Conservation (phyloP, 2,329 filamentous ascomycete species). For the Cordyceps cicadae region DNA sequence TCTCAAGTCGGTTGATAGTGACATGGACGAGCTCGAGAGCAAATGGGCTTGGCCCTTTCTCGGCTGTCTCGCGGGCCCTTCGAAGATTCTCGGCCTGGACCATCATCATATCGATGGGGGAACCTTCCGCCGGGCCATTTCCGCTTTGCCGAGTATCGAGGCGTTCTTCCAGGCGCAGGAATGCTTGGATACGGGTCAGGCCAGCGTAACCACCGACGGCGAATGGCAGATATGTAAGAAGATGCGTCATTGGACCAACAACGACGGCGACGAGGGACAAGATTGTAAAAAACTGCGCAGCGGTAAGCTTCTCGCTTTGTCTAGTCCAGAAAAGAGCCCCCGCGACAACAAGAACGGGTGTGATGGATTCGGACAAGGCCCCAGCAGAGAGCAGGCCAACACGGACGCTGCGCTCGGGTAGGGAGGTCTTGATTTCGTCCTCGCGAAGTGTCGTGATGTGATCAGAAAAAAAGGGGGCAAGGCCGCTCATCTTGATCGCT, state of each 20-base stretch:
- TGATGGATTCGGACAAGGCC: not conserved
- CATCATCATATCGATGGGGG: constrained; percentile 2
- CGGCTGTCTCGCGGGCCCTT: not conserved
- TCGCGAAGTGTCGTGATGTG: constrained; percentile 13
- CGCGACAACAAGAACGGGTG: constrained; percentile 8
- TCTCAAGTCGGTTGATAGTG: constrained; percentile 3
- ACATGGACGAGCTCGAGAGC: constrained; percentile 6
- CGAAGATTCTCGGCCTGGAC: not conserved
- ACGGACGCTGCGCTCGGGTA: constrained; percentile 1
- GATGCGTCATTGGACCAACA: constrained; percentile 1
- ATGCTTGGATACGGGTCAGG: constrained; percentile 6
- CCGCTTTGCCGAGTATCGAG: constrained; percentile 2
- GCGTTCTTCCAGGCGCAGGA: constrained; percentile 6
- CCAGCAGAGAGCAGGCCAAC: not conserved
- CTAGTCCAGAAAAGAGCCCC: constrained; percentile 9
- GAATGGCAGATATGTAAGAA: constrained; percentile 4
- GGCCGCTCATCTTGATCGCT: constrained; percentile 28
- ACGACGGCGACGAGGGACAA: constrained; percentile 6
- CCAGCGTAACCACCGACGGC: constrained; percentile 6
- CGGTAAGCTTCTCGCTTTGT: not conserved
- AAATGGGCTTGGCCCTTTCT: constrained; percentile 8
- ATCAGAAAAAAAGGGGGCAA: constrained; percentile 13
- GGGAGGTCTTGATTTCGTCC: constrained; percentile 13
- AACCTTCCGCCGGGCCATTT: not conserved
- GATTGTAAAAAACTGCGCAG: constrained; percentile 4